A percentile compares a stretch with the other conserved stretches of the same genome.
Conservation (phyloP, 108 stramenopile species). For the Pseudonitzschia pungens region DNA sequence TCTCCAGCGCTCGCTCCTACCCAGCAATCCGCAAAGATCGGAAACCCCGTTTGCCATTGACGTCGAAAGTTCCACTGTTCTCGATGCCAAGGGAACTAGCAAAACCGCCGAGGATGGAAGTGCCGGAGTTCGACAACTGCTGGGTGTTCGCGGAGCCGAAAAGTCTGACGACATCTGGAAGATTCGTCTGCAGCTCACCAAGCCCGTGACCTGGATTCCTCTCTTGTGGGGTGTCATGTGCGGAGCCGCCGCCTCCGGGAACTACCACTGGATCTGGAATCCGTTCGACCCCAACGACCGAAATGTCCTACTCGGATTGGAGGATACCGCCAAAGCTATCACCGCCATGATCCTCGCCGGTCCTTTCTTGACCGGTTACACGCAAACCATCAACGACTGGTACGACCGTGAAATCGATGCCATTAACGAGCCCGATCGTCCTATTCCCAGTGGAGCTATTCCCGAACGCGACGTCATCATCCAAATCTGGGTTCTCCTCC, state of each 20-base stretch:
- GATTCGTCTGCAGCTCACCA: slow-evolving; percentile 87
- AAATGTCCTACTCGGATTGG: slow-evolving; percentile 71
- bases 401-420: slow-evolving; percentile 98
- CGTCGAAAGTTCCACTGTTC: slow-evolving; percentile 21
- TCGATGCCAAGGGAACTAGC: slow-evolving; percentile 39
- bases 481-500: slow-evolving; percentile 91
- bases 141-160: slow-evolving; percentile 82
- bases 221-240: slow-evolving; percentile 94
- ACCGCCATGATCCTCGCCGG: slow-evolving; percentile 90
- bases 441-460: slow-evolving; percentile 92
- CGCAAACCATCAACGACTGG: slow-evolving; percentile 99
- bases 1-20: background rate
- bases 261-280: slow-evolving; percentile 98
- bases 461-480: slow-evolving; percentile 87
- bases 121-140: slow-evolving; percentile 72
- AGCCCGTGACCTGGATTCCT: slow-evolving; percentile 94
- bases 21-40: slow-evolving; percentile 2
- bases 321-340: slow-evolving; percentile 86
- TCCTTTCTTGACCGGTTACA: slow-evolving; percentile 94
- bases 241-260: slow-evolving; percentile 89
- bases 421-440: slow-evolving; percentile 97
- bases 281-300: slow-evolving; percentile 89
- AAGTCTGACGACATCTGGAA: slow-evolving; percentile 84
- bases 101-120: slow-evolving; percentile 70
- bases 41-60: slow-evolving; percentile 7